Percentiles rank a stretch among this genome's conserved stretches.
Conservation (phyloP, 2,329 filamentous ascomycete genomes). For the Colletotrichum shisoi region DNA sequence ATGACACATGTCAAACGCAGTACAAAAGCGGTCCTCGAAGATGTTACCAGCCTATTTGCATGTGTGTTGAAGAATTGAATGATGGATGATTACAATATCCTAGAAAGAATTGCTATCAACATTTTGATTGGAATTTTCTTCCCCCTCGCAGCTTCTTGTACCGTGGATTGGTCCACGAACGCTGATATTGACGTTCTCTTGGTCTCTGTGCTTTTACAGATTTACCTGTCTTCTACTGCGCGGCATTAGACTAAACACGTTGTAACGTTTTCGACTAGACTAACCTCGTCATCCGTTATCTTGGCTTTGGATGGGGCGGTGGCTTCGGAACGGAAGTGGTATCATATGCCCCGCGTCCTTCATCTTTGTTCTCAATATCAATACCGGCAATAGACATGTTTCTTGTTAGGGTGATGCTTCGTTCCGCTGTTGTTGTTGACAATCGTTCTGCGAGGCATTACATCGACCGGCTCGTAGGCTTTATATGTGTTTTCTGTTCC, state of each 20-base stretch:
- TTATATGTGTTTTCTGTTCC: background rate
- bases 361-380: background rate
- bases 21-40: background rate
- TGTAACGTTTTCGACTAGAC: background rate
- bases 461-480: background rate
- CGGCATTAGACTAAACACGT: background rate
- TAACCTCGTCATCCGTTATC: conserved; percentile 6
- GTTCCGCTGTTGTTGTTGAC: background rate
- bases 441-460: background rate
- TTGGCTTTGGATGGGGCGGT: conserved; percentile 11
- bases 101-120: background rate
- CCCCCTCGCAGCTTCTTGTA: background rate
- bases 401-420: background rate
- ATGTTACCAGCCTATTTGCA: background rate
- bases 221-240: background rate
- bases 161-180: background rate
- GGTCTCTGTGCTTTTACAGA: background rate
- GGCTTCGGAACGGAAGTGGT: conserved; percentile 12
- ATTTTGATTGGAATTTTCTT: background rate
- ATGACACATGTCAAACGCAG: background rate
- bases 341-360: conserved; percentile 14
- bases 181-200: background rate
- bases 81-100: conserved; percentile 1
- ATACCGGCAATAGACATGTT: background rate
- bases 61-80: background rate